Base-by-base conservation (phyloP, 1,139 yeast genomes). In the Zygosaccharomyces sapae region DNA sequence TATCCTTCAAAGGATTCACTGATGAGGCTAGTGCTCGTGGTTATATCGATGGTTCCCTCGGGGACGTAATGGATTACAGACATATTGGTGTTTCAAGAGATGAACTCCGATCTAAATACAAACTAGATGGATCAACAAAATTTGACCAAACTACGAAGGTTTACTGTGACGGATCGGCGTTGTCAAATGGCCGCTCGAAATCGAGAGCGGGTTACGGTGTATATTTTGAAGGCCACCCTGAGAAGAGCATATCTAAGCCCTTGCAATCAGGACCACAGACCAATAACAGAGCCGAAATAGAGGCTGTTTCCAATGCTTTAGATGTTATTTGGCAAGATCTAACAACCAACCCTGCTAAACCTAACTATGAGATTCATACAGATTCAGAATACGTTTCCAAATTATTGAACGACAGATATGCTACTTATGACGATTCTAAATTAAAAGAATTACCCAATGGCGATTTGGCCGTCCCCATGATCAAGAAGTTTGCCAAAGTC, bases 261-360 rank as follows among this genome's bases (percentile, higher is more conserved):
- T 69, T 83, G 30, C 45, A 45, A 2, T 70, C 68, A 1, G 75
- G 69, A 1, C 66, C 66, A 5, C 86, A 82, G 36, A 88, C 96
- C 0, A 90, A 88, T 59, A 90, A 86, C 57, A 70, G 89, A 39
- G 95, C 95, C 1, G 97, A 90, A 64, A 72, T 89, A 18, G 63
- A 70, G 16, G 97, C 95, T 0, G 72, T 86, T 20, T 62, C 68
- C 5, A 73, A 72, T 40, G 94, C 94, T 0, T 63, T 84, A 45
- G 60, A 63, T 6, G 57, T 62, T 7, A 72, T 80, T 9, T 54
- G 66, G 45, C 35, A 54, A 1, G 56, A 66, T 19, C 67, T 79
- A 36, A 67, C 71, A 22, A 34, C 52, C 0, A 34, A 40, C 6
- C 71, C 70, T 43, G 46, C 51, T 2, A 45, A 56, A 1, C 49